phyloP scores from a whole-genome alignment of 345 rosid genomes.

The Gossypium stocksii region DNA sequence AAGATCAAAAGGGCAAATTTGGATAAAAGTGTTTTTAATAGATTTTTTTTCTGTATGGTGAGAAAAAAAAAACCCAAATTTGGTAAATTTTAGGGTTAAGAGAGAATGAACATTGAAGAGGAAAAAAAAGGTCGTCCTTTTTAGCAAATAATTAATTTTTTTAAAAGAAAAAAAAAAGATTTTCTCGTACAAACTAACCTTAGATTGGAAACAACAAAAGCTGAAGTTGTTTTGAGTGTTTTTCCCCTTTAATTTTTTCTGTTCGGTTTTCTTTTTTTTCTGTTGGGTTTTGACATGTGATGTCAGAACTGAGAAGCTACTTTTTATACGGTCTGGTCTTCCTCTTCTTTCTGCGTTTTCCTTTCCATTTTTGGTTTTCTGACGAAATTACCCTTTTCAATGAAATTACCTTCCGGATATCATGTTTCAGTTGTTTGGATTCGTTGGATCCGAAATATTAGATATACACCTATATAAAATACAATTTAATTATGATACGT shows the following conservation, averaged over 20 bases:
- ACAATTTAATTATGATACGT: no score
- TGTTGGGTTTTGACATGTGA: slow-evolving; percentile 13
- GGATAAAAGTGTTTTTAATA: not conserved
- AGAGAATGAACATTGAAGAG: not conserved
- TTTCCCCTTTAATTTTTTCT: not conserved
- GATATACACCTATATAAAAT: no score
- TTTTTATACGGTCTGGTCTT: not conserved
- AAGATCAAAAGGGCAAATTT: slow-evolving; percentile 23
- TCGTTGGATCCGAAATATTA: no score
- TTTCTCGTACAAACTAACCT: slow-evolving; percentile 22
- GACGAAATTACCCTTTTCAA: slow-evolving; percentile 22
- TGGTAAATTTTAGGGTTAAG: slow-evolving; percentile 22
- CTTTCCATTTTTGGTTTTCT: not conserved
- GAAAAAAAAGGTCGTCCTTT: not conserved
- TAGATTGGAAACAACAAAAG: slow-evolving; percentile 21
- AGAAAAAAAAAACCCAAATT: slow-evolving; percentile 16
- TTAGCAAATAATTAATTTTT: slow-evolving; percentile 12
- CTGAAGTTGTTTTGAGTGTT: not conserved
- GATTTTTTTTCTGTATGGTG: not conserved
- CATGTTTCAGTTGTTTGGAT: not conserved
- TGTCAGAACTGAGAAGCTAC: slow-evolving; percentile 5
- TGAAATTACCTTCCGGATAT: not conserved
- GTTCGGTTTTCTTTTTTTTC: no score
- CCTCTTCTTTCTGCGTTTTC: not conserved
- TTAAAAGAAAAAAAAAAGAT: not conserved